phyloP scores from a whole-genome alignment of 257 asterid genomes.

The Nicotiana noctiflora region DNA sequence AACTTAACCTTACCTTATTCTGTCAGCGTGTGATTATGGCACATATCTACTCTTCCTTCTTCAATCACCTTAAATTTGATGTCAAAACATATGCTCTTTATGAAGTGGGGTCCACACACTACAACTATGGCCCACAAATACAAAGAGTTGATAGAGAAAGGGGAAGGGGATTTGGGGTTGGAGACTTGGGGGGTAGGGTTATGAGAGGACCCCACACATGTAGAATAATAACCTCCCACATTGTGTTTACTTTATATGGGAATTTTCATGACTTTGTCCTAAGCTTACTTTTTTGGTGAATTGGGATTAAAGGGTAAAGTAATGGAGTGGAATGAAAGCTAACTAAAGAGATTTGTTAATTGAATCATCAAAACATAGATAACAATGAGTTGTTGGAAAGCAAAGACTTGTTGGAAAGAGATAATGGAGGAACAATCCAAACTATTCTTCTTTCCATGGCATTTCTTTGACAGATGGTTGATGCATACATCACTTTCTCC shows the following conservation, averaged over 20 bases:
- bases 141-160: neutral
- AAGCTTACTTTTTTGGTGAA: neutral
- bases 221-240: constrained; percentile 1
- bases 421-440: constrained; percentile 7
- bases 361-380: neutral
- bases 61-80: neutral
- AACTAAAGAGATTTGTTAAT: neutral
- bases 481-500: constrained; percentile 4
- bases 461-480: neutral
- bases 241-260: constrained; percentile 9
- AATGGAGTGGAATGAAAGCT: constrained; percentile 7
- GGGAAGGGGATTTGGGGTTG: neutral
- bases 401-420: neutral
- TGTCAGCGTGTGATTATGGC: neutral
- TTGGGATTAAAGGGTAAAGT: neutral
- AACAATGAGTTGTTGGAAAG: neutral
- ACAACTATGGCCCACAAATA: neutral
- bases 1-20: neutral
- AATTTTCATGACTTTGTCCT: constrained; percentile 8
- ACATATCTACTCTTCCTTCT: neutral
- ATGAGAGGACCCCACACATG: neutral
- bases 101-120: neutral
- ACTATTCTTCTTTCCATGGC: neutral
- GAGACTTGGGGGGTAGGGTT: neutral
- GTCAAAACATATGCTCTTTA: neutral